Conservation (phyloP, 805 yeast species). For the Tetrapisispora arboricola region DNA sequence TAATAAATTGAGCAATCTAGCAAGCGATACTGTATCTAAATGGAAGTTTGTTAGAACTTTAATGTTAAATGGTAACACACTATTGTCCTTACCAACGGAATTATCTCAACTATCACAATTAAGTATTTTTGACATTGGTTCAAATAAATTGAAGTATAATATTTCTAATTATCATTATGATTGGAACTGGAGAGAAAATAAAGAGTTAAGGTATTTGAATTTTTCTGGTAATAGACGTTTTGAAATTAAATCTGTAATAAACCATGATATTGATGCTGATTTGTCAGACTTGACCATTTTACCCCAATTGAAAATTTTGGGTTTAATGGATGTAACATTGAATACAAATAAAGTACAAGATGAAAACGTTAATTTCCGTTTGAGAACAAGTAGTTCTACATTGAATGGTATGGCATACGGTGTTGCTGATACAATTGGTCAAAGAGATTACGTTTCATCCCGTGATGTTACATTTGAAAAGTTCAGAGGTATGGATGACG, state of each 20-base stretch:
- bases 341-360: slow-evolving; percentile 86
- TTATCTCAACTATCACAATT: slow-evolving; percentile 55
- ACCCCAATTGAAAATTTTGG: slow-evolving; percentile 61
- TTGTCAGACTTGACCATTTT: slow-evolving; percentile 57
- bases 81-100: slow-evolving; percentile 84
- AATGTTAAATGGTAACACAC: slow-evolving; percentile 71
- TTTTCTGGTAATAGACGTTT: slow-evolving; percentile 88
- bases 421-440: slow-evolving; percentile 79
- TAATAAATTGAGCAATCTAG: slow-evolving; percentile 64
- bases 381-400: slow-evolving; percentile 81
- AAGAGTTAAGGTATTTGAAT: slow-evolving; percentile 65
- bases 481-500: slow-evolving; percentile 77
- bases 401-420: slow-evolving; percentile 74
- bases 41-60: slow-evolving; percentile 50
- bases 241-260: slow-evolving; percentile 61
- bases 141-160: slow-evolving; percentile 82
- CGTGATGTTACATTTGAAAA: slow-evolving; percentile 82
- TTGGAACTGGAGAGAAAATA: slow-evolving; percentile 94
- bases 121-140: slow-evolving; percentile 77
- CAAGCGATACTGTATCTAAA: slow-evolving; percentile 71
- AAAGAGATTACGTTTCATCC: slow-evolving; percentile 50
- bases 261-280: slow-evolving; percentile 40
- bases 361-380: slow-evolving; percentile 70
- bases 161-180: slow-evolving; percentile 92
- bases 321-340: slow-evolving; percentile 90